A percentile compares a stretch with the other conserved stretches of the same genome.
Conservation (phyloP, 2,329 filamentous ascomycete species). For the Ophiosphaerella korrae region DNA sequence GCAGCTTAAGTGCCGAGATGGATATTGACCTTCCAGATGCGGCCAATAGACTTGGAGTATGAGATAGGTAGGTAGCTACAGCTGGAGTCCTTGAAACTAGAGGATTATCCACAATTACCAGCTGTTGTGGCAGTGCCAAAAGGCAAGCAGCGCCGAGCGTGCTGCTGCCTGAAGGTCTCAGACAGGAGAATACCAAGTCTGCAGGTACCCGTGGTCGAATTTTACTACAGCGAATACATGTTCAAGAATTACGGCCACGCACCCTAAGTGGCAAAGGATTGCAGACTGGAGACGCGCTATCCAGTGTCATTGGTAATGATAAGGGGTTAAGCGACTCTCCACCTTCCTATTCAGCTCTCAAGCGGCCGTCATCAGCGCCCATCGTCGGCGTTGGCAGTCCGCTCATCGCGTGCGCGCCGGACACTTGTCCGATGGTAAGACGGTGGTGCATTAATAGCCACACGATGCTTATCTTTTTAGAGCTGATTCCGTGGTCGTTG, state of each 20-base stretch:
- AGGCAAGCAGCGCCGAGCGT: neutral
- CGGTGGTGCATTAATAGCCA: too few relatives aligned
- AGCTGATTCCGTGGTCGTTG: neutral
- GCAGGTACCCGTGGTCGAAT: constrained; percentile 11
- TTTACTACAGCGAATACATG: neutral
- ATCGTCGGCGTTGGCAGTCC: too few relatives aligned
- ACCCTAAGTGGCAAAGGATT: neutral
- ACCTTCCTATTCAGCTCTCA: constrained; percentile 22
- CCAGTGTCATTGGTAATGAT: constrained; percentile 11
- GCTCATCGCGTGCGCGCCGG: too few relatives aligned
- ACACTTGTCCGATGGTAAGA: too few relatives aligned
- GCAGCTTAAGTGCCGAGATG: constrained; percentile 8
- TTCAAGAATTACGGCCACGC: neutral
- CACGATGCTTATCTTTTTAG: neutral
- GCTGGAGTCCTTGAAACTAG: neutral
- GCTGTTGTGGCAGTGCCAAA: neutral
- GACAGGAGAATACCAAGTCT: neutral
- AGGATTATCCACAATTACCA: neutral
- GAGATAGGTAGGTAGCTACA: constrained; percentile 10
- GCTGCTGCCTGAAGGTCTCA: neutral
- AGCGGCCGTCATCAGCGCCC: neutral
- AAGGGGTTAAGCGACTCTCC: constrained; percentile 13
- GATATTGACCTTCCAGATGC: constrained; percentile 22
- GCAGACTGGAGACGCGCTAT: constrained; percentile 7
- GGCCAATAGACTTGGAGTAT: constrained; percentile 9